A percentile compares a stretch with the other conserved stretches of the same genome.
phyloP scores from a whole-genome alignment of 1,284 basidiomycete genomes.

The Austroboletus olivaceoglutinosus region DNA sequence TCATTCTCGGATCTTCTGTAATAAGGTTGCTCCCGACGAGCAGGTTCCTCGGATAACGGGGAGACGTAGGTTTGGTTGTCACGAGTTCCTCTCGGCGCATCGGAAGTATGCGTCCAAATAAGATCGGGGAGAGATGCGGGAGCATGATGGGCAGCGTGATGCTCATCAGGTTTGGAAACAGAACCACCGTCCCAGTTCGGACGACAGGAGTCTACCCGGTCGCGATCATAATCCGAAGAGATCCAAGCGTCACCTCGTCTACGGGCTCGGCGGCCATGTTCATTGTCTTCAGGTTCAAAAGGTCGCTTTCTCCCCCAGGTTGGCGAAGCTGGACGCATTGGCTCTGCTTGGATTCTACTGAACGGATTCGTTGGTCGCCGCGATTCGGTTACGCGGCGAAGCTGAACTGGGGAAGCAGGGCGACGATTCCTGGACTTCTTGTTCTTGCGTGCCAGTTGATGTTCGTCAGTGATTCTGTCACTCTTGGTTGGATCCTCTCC shows the following conservation, averaged over 20 bases:
- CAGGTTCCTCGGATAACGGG: background rate
- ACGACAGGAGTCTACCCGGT: conserved; percentile 10
- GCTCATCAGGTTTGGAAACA: conserved; percentile 20
- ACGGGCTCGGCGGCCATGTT: conserved; percentile 20
- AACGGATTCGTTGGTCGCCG: conserved; percentile 8
- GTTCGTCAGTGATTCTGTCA: conserved; percentile 11
- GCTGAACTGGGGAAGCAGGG: conserved; percentile 10
- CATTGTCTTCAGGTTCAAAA: conserved; percentile 19
- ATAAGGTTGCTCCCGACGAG: conserved; percentile 12
- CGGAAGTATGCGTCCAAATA: conserved; percentile 7
- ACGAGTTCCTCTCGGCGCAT: conserved; percentile 4
- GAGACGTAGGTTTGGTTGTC: conserved; percentile 8
- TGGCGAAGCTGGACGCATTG: conserved; percentile 17
- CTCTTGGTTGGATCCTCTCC: conserved; percentile 9
- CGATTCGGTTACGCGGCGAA: conserved; percentile 4
- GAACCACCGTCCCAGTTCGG: conserved; percentile 1
- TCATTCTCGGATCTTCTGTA: conserved; percentile 15
- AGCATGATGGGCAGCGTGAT: conserved; percentile 4
- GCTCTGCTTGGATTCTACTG: conserved; percentile 15
- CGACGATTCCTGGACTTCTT: background rate
- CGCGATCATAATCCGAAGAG: conserved; percentile 14
- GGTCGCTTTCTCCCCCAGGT: conserved; percentile 22
- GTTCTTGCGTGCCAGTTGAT: conserved; percentile 1
- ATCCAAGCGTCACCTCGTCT: conserved; percentile 24
- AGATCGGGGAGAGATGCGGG: conserved; percentile 9